These are phyloP conservation scores for Gastrolobium bilobum DNA, from an alignment of 306 rosid species.

Conservation along the genomic window DNA sequence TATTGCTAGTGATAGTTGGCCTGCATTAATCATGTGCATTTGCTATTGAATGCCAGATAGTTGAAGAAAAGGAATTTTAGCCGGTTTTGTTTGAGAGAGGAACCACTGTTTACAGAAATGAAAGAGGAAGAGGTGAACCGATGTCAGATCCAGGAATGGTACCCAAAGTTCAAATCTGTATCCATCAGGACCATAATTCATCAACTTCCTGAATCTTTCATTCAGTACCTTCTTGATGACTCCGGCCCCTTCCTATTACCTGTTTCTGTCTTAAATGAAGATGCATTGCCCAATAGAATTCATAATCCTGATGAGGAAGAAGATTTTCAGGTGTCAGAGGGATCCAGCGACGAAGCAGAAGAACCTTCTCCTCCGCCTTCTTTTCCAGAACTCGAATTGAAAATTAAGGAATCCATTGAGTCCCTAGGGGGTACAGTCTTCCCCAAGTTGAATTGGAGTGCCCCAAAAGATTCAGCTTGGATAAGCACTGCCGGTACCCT, in stretches of 20 bases:
- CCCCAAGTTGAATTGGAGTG: slow-evolving; percentile 91
- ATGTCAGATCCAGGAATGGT: slow-evolving; percentile 88
- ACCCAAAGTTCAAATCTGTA: slow-evolving; percentile 70
- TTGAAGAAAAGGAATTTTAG: slow-evolving; percentile 34
- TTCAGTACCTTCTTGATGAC: slow-evolving; percentile 76
- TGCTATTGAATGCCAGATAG: slow-evolving; percentile 34
- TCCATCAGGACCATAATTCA: slow-evolving; percentile 76
- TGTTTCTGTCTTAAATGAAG: slow-evolving; percentile 73
- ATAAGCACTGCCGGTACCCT: slow-evolving; percentile 69
- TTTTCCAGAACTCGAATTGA: slow-evolving; percentile 79
- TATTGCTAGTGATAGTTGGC: not conserved
- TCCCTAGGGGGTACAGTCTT: slow-evolving; percentile 81
- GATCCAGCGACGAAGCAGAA: slow-evolving; percentile 70
- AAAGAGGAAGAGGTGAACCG: slow-evolving; percentile 69
- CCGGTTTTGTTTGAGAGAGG: not conserved
- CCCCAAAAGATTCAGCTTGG: slow-evolving; percentile 92
- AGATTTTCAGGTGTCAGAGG: slow-evolving; percentile 78
- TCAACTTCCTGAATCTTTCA: slow-evolving; percentile 76
- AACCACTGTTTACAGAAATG: slow-evolving; percentile 48
- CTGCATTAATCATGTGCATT: not conserved
- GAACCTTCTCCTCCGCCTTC: slow-evolving; percentile 63
- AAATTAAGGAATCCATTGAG: slow-evolving; percentile 70
- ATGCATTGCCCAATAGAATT: slow-evolving; percentile 82
- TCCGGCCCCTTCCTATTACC: slow-evolving; percentile 78
- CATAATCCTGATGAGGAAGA: slow-evolving; percentile 69